Base-by-base conservation (phyloP, 352 stramenopile genomes). In the Globisporangium lucens region DNA sequence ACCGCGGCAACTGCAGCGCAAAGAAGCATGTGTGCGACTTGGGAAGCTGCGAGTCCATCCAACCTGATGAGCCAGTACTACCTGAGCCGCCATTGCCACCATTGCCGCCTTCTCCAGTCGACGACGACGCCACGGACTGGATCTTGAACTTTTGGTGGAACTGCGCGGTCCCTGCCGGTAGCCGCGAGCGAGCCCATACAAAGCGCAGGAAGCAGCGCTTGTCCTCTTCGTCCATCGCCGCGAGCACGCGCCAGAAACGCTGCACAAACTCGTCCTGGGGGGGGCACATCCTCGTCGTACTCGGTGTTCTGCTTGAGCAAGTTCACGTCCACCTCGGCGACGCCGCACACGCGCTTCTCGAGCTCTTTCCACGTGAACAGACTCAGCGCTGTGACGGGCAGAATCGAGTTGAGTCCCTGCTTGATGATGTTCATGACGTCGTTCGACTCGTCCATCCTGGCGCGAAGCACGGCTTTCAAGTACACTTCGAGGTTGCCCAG, bases 21-120 rank as follows among this genome's bases (percentile, higher is more conserved):
- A 96, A 96, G 70, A 96, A 96, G 67, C 88, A 96, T 46, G 88
- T 96, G 77, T 96, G 87, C n/a, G 88, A 92, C 68, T 90, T 94
- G 9, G 88, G 88, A 13, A 96, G 76, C 53, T 91, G 78, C 22
- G 75, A 74, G 65, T 95, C 87, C 64, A 87, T 77, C 61, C 70
- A 72, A 20, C 30, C 49, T 7, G 43, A 59, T 8, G 65, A 36
- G 6, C 51, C 46, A 1, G 9, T 43, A 15, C 55, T 20, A 4
- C 38, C 4, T 30, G 46, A 49, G 22, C 22, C 24, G 9, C 61
- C 57, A 24, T 12, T 36, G 2, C 9, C 55, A 13, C 24, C 47
- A 41, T 36, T 51, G 0, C 10, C 22, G 8, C 63, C 61, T 51
- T 24, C 43, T 2, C 12, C 56, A 0, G 69, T 68, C 1, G 65